Conservation (phyloP, 352 stramenopile species). For the Hyaloperonospora arabidopsidis region DNA sequence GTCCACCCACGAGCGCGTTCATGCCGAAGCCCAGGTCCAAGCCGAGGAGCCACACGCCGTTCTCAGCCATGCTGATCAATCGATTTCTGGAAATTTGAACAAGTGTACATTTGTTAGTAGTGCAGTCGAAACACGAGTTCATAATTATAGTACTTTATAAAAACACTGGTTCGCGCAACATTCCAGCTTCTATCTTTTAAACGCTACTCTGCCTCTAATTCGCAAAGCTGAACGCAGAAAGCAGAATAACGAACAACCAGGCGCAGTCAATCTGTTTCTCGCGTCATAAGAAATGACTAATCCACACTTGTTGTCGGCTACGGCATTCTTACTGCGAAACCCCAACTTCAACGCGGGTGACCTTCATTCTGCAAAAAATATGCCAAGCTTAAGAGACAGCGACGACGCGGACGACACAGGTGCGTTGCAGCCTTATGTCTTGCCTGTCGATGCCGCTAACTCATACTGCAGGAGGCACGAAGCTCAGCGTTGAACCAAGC, state of each 20-base stretch:
- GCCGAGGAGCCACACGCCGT: constrained; percentile 30
- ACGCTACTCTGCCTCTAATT: no score
- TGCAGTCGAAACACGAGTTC: no score
- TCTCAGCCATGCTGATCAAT: constrained; percentile 2
- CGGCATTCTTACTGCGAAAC: not conserved
- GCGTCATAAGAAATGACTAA: no score
- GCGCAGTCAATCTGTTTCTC: no score
- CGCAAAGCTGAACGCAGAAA: no score
- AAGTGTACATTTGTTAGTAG: no score
- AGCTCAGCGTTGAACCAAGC: constrained; percentile 12
- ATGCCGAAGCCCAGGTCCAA: constrained; percentile 43
- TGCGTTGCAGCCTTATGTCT: constrained; percentile 1
- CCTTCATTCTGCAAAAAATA: constrained; percentile 20
- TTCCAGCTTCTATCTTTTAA: constrained; percentile 4
- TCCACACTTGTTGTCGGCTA: constrained; percentile 1
- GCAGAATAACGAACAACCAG: not conserved
- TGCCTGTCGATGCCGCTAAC: not conserved
- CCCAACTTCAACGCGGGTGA: constrained; percentile 20
- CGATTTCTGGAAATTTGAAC: constrained; percentile 2
- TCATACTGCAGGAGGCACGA: constrained; percentile 1
- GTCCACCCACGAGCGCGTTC: constrained; percentile 57
- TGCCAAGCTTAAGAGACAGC: not conserved
- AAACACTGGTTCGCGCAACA: no score
- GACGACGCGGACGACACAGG: not conserved
- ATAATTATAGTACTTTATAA: no score